These are phyloP conservation scores for Diutina catenulata DNA, from an alignment of 1,139 yeast genomes.

Conservation along the genomic window DNA sequence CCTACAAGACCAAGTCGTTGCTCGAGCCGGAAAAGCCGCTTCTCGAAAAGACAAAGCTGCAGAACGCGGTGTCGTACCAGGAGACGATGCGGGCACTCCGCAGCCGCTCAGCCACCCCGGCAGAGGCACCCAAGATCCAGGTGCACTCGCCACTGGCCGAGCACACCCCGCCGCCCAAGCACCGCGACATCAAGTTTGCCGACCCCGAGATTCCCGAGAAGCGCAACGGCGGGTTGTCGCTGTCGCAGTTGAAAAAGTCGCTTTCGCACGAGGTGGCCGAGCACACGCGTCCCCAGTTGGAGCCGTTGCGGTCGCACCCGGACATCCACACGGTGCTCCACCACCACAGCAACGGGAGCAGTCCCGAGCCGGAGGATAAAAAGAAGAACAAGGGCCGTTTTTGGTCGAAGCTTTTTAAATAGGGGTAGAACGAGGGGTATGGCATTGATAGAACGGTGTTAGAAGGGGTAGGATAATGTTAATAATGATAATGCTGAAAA, in stretches of 20 bases:
- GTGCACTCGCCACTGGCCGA: background rate
- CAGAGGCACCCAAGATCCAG: background rate
- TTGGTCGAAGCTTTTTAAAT: slow-evolving; percentile 23
- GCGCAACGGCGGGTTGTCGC: background rate
- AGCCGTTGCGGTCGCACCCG: slow-evolving; percentile 31
- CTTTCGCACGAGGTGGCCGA: slow-evolving; percentile 10
- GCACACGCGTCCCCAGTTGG: slow-evolving; percentile 10
- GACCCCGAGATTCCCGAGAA: background rate
- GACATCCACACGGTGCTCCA: slow-evolving; percentile 14
- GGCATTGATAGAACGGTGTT: background rate
- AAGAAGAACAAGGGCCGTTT: slow-evolving; percentile 21
- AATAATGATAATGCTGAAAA: too few species aligned
- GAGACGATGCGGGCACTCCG: background rate
- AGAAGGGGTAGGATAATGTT: background rate
- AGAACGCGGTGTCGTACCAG: background rate
- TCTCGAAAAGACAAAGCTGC: background rate
- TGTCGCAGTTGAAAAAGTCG: slow-evolving; percentile 9
- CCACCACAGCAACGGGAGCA: slow-evolving; percentile 8
- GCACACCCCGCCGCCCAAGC: slow-evolving; percentile 3
- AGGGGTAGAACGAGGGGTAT: slow-evolving; percentile 5
- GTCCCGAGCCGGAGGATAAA: slow-evolving; percentile 13
- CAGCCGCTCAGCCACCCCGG: background rate
- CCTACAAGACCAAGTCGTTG: slow-evolving; percentile 32
- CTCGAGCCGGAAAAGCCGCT: slow-evolving; percentile 19
- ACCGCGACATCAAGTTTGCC: background rate